A percentile compares a stretch with the other conserved stretches of the same genome.
These are phyloP conservation scores for Chara braunii DNA, from an alignment of 139 green algal species.

Conservation along the genomic window DNA sequence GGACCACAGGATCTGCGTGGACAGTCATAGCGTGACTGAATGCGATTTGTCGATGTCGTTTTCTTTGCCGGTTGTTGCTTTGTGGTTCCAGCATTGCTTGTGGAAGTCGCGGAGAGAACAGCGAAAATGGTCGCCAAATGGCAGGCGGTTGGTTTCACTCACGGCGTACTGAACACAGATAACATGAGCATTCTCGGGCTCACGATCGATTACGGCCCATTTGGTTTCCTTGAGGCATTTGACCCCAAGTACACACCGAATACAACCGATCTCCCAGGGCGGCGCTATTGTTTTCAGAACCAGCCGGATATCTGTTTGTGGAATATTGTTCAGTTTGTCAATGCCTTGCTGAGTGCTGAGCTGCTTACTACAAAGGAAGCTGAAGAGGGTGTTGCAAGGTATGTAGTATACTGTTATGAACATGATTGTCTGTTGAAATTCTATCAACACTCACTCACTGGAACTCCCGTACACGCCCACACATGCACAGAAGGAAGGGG, in stretches of 20 bases:
- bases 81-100: slow-evolving; percentile 47
- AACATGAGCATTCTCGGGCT: slow-evolving; percentile 82
- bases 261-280: slow-evolving; percentile 62
- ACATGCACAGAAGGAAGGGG: too few species aligned
- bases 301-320: slow-evolving; percentile 43
- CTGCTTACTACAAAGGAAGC: slow-evolving; percentile 21
- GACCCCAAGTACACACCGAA: slow-evolving; percentile 90
- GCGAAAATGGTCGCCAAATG: slow-evolving; percentile 69
- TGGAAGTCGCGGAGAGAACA: slow-evolving; percentile 50
- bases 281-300: slow-evolving; percentile 31
- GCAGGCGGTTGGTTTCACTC: slow-evolving; percentile 55
- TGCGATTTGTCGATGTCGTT: too few species aligned
- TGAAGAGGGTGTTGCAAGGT: slow-evolving; percentile 23
- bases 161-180: slow-evolving; percentile 93
- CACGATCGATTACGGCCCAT: slow-evolving; percentile 71
- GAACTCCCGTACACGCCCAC: too few species aligned
- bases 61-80: background rate
- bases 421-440: too few species aligned
- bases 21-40: too few species aligned
- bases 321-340: slow-evolving; percentile 45
- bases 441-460: too few species aligned
- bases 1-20: too few species aligned
- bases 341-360: slow-evolving; percentile 17
- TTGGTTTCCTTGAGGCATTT: slow-evolving; percentile 79
- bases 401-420: too few species aligned